Evolutionary conservation across 2,329 filamentous ascomycete genomes (phyloP).

Genomic region (Ciborinia camelliae): DNA sequence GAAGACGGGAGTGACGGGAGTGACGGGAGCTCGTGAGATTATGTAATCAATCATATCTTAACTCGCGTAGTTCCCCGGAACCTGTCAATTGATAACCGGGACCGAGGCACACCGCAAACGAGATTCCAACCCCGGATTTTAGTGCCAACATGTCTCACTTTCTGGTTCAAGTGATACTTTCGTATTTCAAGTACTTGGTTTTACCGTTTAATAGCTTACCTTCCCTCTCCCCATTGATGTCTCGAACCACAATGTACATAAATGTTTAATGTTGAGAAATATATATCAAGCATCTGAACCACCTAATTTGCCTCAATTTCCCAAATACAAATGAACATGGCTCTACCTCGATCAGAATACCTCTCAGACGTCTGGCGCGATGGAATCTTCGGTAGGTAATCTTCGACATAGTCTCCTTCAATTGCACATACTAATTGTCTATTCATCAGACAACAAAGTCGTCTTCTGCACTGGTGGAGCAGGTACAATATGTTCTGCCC

Average conservation of each 20-base stretch:
- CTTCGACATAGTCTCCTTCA: neutral
- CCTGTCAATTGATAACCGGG: neutral
- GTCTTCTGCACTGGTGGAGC: conserved; percentile 94
- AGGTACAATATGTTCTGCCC: conserved; percentile 89
- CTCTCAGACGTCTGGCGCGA: conserved; percentile 82
- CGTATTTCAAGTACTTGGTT: neutral
- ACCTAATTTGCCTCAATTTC: neutral
- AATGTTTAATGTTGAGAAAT: too few species aligned
- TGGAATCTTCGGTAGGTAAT: conserved; percentile 71
- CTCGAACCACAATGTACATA: neutral
- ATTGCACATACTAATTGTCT: conserved; percentile 18
- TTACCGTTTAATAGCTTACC: neutral
- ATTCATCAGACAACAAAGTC: conserved; percentile 69
- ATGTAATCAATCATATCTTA: conserved; percentile 6
- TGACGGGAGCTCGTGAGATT: neutral
- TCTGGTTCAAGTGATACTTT: too few species aligned
- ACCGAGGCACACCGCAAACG: neutral
- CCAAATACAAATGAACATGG: conserved; percentile 22
- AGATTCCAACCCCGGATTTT: neutral
- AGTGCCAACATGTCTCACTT: neutral
- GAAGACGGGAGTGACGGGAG: too few species aligned
- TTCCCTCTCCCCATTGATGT: neutral
- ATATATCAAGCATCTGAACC: neutral
- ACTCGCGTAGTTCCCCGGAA: too few species aligned
- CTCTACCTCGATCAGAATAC: conserved; percentile 66